Evolutionary conservation across 148 eudicot species (phyloP).

Genomic region (Suaeda aralocaspica): DNA sequence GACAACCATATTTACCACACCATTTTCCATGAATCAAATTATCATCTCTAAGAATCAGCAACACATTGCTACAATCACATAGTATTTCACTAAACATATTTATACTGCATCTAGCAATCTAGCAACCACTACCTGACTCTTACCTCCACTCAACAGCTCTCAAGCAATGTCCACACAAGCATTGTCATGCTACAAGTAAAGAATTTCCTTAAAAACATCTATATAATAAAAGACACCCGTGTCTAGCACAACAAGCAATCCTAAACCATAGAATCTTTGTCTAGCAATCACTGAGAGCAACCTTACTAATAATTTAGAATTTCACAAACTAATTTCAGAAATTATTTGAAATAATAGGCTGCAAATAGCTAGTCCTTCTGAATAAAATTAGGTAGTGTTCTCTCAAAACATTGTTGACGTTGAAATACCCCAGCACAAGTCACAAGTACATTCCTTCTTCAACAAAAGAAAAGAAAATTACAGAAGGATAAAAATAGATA

Average conservation of each 20-base stretch:
- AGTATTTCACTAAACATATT: background rate
- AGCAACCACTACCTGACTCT: background rate
- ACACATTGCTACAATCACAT: background rate
- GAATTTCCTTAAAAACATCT: background rate
- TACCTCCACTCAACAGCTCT: background rate
- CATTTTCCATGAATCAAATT: background rate
- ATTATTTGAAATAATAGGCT: background rate
- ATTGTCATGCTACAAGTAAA: background rate
- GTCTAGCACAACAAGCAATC: too few species aligned
- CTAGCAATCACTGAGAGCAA: too few species aligned
- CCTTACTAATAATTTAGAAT: background rate
- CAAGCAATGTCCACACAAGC: background rate
- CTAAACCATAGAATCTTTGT: background rate
- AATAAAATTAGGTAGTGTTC: background rate
- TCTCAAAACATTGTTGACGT: background rate
- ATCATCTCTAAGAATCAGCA: conserved; percentile 1
- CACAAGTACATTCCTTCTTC: background rate
- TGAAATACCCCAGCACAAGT: background rate
- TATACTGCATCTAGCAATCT: background rate
- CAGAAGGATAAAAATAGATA: background rate
- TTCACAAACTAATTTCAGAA: background rate
- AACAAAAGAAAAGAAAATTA: background rate
- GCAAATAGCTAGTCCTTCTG: background rate
- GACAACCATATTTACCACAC: background rate
- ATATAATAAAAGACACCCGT: too few species aligned